phyloP scores from a whole-genome alignment of 2,329 filamentous ascomycete species.

The Ilyonectria mors-panacis region DNA sequence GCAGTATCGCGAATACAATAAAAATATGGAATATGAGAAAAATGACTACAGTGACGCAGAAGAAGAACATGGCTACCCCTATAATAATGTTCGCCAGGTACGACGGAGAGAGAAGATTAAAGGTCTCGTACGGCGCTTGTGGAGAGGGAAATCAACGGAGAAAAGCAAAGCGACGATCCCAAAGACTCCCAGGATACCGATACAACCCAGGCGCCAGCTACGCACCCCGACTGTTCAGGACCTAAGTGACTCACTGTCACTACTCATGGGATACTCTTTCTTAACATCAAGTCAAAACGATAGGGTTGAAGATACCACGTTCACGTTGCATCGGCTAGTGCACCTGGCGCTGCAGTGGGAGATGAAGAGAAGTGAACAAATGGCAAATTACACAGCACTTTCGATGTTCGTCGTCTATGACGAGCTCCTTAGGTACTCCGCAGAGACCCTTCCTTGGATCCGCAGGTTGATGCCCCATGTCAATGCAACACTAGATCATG shows the following conservation, averaged over 20 bases:
- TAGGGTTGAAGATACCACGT: neutral
- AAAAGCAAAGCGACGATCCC: neutral
- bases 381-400: neutral
- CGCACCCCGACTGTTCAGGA: neutral
- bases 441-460: neutral
- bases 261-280: constrained; percentile 10
- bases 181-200: neutral
- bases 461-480: constrained; percentile 1
- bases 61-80: neutral
- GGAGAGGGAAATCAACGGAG: neutral
- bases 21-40: neutral
- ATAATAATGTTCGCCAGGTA: neutral
- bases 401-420: neutral
- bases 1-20: neutral
- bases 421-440: neutral
- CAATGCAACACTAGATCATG: neutral
- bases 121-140: neutral
- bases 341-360: neutral
- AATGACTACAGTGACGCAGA: neutral
- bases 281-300: neutral
- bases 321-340: constrained; percentile 6
- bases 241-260: neutral
- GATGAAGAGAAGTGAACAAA: neutral
- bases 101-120: neutral
- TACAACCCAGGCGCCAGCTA: neutral